Base-by-base conservation (phyloP, 768 basidiomycete species). In the Russula earlei region DNA sequence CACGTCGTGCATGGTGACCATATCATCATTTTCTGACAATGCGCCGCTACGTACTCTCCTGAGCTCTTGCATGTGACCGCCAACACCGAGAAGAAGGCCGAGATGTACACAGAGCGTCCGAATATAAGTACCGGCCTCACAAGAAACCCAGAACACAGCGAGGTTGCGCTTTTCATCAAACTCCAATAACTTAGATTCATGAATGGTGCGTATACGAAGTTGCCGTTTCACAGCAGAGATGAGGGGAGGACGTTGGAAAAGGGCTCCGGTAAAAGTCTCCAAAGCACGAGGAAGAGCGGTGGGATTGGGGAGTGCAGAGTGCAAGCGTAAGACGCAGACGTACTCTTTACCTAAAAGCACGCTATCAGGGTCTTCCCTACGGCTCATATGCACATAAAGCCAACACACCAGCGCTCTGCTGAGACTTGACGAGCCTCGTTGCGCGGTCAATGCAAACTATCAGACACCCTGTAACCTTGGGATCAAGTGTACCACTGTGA, bases 41-140 rank as follows among this genome's bases (percentile, higher is more conserved):
- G 94, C 95, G 65, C 96, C 96, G 67, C 87, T 91, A 62, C 96
- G 76, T 14, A 98, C 95, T 64, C 96, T 76, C 64, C 96, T 79
- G 56, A 99, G 78, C 70, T 99, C 96, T 73, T 99, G 95, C 96
- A 99, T 99, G 71, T 99, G 96, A n/a, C 94, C 96, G 22, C 96
- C 96, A 27, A 98, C 95, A 59, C 96, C 96, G 36, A 97, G 76
- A 40, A 99, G 59, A 49, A 99, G 77, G 56, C 96, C 96, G 52
- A 99, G 74, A 72, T 99, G 96, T 14, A 99, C 96, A 69, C 96
- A 99, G 43, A 99, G 78, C 1, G 96, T 99, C 68, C 96, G 87
- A 63, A 90, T 90, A 62, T 90, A 90, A n/a, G 88, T 91, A 57
- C 96, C 96, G 36, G 96, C 96, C 69, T 99, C 96, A 69, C 96